Percentiles rank a stretch among this genome's conserved stretches.
Conservation (phyloP, 768 basidiomycete species). For the Pleurotus citrinopileatus region DNA sequence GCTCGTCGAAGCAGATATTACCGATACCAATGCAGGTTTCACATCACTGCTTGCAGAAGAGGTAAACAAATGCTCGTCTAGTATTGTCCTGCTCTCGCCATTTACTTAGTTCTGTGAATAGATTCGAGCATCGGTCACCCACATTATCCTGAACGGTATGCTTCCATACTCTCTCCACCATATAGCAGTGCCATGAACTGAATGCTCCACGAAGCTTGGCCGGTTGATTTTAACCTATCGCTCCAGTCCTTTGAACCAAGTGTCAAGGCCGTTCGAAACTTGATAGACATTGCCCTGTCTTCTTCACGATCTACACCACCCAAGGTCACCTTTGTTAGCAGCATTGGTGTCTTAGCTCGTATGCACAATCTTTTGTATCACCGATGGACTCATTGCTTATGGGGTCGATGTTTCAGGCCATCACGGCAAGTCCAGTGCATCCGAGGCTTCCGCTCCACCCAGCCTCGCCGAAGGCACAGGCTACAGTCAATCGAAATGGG, state of each 20-base stretch:
- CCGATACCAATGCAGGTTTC: conserved; percentile 4
- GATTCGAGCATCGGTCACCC: conserved; percentile 16
- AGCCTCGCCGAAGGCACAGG: conserved; percentile 19
- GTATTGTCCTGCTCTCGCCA: too few relatives aligned
- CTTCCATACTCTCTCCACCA: not conserved
- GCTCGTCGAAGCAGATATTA: not conserved
- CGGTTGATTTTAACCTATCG: conserved; percentile 44
- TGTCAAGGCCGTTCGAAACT: conserved; percentile 35
- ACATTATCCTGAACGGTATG: conserved; percentile 30
- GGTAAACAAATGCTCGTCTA: too few relatives aligned
- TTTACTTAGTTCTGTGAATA: not conserved
- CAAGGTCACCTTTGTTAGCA: conserved; percentile 36
- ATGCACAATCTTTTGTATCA: conserved; percentile 5
- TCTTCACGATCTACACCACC: conserved; percentile 23
- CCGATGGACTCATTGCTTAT: conserved; percentile 15
- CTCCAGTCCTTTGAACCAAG: conserved; percentile 42
- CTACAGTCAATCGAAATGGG: conserved; percentile 41
- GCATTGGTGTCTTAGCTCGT: conserved; percentile 26
- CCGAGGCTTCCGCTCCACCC: not conserved
- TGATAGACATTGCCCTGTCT: conserved; percentile 36
- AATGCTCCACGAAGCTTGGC: conserved; percentile 31
- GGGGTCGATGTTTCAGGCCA: not conserved
- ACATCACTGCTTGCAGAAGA: conserved; percentile 16
- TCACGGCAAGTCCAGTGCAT: not conserved
- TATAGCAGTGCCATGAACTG: too few relatives aligned